Evolutionary conservation across 192 early-diverging fungal genomes (phyloP), one percentile per base, ranked within the genome.

Genomic region (Jimgerdemannia flammicorona): DNA sequence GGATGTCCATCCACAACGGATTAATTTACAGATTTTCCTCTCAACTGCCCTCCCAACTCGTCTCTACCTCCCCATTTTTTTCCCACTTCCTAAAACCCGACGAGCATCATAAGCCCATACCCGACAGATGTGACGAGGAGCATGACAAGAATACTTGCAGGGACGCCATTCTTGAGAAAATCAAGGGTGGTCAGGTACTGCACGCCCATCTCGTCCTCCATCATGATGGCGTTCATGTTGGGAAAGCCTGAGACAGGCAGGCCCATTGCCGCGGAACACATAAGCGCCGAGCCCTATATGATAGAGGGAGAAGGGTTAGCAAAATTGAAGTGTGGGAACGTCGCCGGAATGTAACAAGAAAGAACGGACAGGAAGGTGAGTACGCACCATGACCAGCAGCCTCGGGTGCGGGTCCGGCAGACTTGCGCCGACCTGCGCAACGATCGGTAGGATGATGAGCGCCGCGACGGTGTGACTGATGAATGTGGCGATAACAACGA

Each of bases 381-480:
- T 75, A 78, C 78, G 49, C 72, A 85, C 84, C 93, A 97, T 93
- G 43, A 97, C 94, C 42, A 97, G 82, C 77, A 94, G 87, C 20
- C 91, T 80, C 64, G 92, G 88, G 69, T 93, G 87, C 40, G 93
- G 93, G 78, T 95, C 93, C 0, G 90, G 90, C 79, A 98, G 80
- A 1, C 83, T 84, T 4, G 86, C 81, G n/a, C 96, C 97, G 44
- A 99, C 92, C 78, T 96, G 83, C 3, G 94, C 86, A 17, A 99
- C 95, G 44, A 99, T 95, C 4, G 97, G 97, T 66, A 99, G 80
- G n/a, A 99, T 93, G 74, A 99, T 99, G 77, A 97, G 81, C 14
- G 97, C 94, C 3, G 91, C 97, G 0, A 99, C 97, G 2, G 97
- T 99, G 80, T 99, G 97, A 40, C 92, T 94, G 69, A 99, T 95